Evolutionary conservation across 75 land plant genomes (phyloP).

Genomic region (Gnetum montanum): DNA sequence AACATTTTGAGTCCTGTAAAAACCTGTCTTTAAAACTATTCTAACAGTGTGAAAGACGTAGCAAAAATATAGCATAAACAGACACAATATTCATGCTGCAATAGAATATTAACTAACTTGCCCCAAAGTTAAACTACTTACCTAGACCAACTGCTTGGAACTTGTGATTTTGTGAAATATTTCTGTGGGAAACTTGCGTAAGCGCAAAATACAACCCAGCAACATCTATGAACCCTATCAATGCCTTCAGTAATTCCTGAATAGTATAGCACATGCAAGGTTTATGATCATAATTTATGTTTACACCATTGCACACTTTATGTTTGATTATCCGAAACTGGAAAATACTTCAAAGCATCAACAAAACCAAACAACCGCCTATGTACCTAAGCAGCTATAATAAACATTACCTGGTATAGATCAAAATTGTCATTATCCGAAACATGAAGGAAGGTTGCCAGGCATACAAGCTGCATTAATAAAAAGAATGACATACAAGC

Average conservation of each 20-base stretch:
- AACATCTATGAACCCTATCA: constrained; percentile 85
- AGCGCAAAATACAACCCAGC: constrained; percentile 94
- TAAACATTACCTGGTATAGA: constrained; percentile 77
- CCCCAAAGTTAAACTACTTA: constrained; percentile 15
- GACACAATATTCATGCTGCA: no score
- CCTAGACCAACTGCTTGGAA: constrained; percentile 98
- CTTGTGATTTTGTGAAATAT: constrained; percentile 95
- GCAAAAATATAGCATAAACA: no score
- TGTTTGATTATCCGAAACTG: no score
- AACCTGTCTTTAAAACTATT: no score
- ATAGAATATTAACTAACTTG: no score
- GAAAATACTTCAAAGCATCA: no score
- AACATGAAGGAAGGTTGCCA: constrained; percentile 93
- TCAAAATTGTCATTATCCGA: constrained; percentile 85
- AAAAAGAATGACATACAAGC: background rate
- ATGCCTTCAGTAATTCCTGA: constrained; percentile 86
- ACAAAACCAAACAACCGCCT: no score
- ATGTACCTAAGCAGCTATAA: no score
- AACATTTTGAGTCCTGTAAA: no score
- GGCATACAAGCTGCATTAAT: constrained; percentile 74
- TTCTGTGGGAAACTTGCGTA: constrained; percentile 91
- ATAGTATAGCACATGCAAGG: constrained; percentile 3
- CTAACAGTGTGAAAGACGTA: no score
- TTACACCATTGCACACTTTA: no score
- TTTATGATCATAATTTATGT: background rate